Percentiles rank a stretch among this genome's conserved stretches.
Conservation (phyloP, 2,329 filamentous ascomycete genomes). For the Colletotrichum lupini region DNA sequence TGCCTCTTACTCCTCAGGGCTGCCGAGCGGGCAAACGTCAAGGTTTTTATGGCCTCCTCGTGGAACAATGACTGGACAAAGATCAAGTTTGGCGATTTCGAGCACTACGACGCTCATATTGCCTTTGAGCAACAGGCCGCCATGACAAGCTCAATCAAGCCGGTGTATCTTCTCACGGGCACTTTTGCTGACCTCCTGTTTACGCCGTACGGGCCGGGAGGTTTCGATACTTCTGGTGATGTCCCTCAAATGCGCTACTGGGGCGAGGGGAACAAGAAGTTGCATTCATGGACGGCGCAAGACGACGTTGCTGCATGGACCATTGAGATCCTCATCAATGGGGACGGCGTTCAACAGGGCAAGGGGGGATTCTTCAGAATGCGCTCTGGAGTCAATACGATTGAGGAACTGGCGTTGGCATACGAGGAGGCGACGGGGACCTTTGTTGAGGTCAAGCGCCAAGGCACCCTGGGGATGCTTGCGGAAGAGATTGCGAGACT, state of each 20-base stretch:
- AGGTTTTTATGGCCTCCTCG: constrained; percentile 41
- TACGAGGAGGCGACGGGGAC: constrained; percentile 19
- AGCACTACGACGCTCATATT: constrained; percentile 48
- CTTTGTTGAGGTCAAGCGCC: constrained; percentile 10
- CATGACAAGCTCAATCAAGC: constrained; percentile 41
- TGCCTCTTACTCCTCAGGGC: constrained; percentile 49
- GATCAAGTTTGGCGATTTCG: constrained; percentile 42
- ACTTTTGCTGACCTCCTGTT: constrained; percentile 42
- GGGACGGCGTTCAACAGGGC: constrained; percentile 21
- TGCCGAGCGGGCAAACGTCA: constrained; percentile 47
- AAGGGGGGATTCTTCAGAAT: constrained; percentile 28
- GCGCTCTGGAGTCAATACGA: constrained; percentile 13
- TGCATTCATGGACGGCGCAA: constrained; percentile 11
- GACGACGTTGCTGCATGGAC: constrained; percentile 24
- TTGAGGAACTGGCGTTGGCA: constrained; percentile 16
- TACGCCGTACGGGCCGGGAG: constrained; percentile 11
- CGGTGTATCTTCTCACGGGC: constrained; percentile 45
- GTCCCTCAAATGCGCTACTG: constrained; percentile 13
- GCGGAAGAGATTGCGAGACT: constrained; percentile 3
- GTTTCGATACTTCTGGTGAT: constrained; percentile 2
- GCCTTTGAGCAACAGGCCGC: constrained; percentile 46
- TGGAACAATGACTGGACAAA: constrained; percentile 49
- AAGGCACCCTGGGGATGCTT: constrained; percentile 14
- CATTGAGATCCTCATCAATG: constrained; percentile 23
- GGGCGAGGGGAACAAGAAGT: constrained; percentile 11